These are phyloP conservation scores for Phytophthora pini DNA, from an alignment of 352 stramenopile genomes.

Conservation along the genomic window DNA sequence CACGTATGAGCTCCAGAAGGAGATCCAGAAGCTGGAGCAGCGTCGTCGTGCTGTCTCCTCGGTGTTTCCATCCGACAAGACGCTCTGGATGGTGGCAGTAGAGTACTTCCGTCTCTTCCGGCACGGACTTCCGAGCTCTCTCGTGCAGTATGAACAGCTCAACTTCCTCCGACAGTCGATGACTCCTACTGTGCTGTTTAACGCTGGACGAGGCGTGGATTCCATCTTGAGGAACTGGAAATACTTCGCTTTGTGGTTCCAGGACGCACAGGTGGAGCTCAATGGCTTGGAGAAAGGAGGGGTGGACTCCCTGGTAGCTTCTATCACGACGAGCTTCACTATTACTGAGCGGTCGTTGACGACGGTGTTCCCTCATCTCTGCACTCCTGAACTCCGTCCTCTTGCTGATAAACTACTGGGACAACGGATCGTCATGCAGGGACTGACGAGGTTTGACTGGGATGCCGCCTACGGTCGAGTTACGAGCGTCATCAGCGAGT, in stretches of 20 bases:
- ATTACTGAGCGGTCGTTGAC: conserved; percentile 11
- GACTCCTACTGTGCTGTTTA: conserved; percentile 15
- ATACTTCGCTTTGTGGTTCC: conserved; percentile 17
- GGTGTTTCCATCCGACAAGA: conserved; percentile 12
- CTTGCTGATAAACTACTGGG: conserved; percentile 15
- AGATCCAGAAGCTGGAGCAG: conserved; percentile 20
- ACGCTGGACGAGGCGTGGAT: conserved; percentile 11
- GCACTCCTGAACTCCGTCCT: background rate
- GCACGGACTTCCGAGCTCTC: conserved; percentile 3
- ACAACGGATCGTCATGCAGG: conserved; percentile 17
- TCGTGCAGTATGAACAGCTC: conserved; percentile 1
- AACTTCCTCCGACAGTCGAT: conserved; percentile 15
- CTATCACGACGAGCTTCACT: conserved; percentile 3
- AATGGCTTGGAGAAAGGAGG: conserved; percentile 8
- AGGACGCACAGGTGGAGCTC: conserved; percentile 17
- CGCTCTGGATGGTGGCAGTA: conserved; percentile 25
- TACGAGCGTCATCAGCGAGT: conserved; percentile 15
- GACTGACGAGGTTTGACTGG: conserved; percentile 19
- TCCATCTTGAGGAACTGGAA: conserved; percentile 20
- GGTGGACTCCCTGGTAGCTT: background rate
- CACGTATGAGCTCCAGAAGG: conserved; percentile 1
- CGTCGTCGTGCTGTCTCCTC: conserved; percentile 11
- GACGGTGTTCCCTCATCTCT: conserved; percentile 14
- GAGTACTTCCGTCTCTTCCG: conserved; percentile 37
- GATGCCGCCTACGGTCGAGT: conserved; percentile 10